These are phyloP conservation scores for Tuber microsphaerosporum DNA, from an alignment of 495 filamentous ascomycete genomes.

Conservation along the genomic window DNA sequence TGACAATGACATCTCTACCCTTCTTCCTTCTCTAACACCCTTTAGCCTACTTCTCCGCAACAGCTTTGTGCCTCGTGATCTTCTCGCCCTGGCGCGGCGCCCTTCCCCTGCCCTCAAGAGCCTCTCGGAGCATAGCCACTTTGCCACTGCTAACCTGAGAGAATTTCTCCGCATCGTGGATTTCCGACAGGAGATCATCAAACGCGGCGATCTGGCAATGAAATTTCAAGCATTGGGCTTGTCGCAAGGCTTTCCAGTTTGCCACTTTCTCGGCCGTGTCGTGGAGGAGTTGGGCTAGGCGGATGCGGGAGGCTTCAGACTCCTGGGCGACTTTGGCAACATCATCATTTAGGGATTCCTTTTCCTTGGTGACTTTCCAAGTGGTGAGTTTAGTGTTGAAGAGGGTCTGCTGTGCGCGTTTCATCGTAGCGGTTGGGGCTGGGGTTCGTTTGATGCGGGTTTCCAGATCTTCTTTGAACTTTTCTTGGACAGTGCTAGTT, in stretches of 20 bases:
- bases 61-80: no score
- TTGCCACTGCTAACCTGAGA: not conserved
- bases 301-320: conserved; percentile 24
- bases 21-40: no score
- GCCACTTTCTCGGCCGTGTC: conserved; percentile 35
- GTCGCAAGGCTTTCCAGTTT: conserved; percentile 23
- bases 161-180: not conserved
- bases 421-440: no score
- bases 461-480: conserved; percentile 14
- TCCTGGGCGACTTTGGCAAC: conserved; percentile 20
- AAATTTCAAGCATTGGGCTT: not conserved
- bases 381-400: not conserved
- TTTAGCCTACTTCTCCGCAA: no score
- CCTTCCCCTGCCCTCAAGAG: conserved; percentile 10
- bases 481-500: conserved; percentile 7
- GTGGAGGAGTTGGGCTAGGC: conserved; percentile 32
- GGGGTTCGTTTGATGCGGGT: not conserved
- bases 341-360: conserved; percentile 23
- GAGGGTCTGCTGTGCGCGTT: no score
- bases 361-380: conserved; percentile 20
- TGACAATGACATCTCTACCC: no score
- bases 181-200: not conserved
- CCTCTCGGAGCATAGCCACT: not conserved
- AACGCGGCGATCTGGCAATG: not conserved
- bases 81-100: conserved; percentile 5